Conservation (phyloP, 257 asterid species). For the Voacanga thouarsii region DNA sequence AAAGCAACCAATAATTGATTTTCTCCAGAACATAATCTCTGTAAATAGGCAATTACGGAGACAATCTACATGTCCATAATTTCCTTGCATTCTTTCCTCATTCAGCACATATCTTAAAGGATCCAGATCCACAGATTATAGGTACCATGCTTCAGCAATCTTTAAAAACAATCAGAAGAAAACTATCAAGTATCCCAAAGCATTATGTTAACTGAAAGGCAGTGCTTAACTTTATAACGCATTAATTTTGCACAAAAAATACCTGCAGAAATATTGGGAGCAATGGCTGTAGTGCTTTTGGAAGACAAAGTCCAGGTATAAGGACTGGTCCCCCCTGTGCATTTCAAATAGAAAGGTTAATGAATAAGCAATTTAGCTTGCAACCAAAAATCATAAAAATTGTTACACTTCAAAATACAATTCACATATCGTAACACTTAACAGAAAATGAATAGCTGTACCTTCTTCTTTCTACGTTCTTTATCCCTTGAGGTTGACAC, state of each 20-base stretch:
- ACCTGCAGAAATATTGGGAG: conserved; percentile 94
- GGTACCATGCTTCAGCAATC: not conserved
- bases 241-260: conserved; percentile 3
- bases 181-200: not conserved
- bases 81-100: too few relatives aligned
- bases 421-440: not conserved
- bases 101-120: not conserved
- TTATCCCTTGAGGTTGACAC: conserved; percentile 91
- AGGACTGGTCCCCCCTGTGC: conserved; percentile 93
- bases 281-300: conserved; percentile 95
- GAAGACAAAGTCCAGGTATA: conserved; percentile 94
- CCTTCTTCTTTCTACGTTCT: conserved; percentile 93
- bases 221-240: not conserved
- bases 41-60: too few relatives aligned
- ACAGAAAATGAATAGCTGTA: conserved; percentile 7
- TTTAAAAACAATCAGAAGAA: not conserved
- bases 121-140: not conserved
- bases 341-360: conserved; percentile 1
- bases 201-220: not conserved
- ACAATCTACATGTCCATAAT: too few relatives aligned
- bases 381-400: not conserved
- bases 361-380: conserved; percentile 5
- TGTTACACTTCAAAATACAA: not conserved
- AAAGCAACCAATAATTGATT: not conserved
- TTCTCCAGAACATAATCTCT: not conserved